Base-by-base conservation (phyloP, 2,329 filamentous ascomycete genomes). In the Trichoderma lentiforme region DNA sequence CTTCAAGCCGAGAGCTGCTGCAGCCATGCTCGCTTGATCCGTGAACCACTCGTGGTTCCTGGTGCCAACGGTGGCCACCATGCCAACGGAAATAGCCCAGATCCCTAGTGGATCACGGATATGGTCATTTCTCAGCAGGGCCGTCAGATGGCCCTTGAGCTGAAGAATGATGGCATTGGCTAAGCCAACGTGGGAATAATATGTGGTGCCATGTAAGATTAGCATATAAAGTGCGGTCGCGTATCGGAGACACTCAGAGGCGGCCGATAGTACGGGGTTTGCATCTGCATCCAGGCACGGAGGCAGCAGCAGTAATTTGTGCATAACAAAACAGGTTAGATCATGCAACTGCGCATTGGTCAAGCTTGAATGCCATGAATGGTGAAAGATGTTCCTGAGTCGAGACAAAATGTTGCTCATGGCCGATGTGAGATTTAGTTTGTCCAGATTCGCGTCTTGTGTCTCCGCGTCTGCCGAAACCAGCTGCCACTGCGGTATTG, bases 201-300 rank as follows among this genome's bases (percentile, higher is more conserved):
- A 69, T 18, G 66, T 69, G 14, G 66, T 69, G 24, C 66, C 66
- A 9, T 69, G 66, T 34, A 69, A 51, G 6, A 69, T 69, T 28
- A 69, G 56, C 66, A 69, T 69, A 39, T 69, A 69, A 11, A 69
- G 56, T 18, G 66, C 56, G 24, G n/a, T 47, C 36, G 66, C 66
- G 39, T 69, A 61, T 61, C 66, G 66, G 28, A 69, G 66, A 6
- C 56, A n/a, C 6, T 69, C 66, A 9, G 66, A 69, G 12, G 66
- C 26, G 15, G 66, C 36, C 14, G 36, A 69, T 30, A 26, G 56
- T 8, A 34, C 8, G 6, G 36, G 66, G 36, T 69, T 28, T 12
- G 36, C 26, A 26, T 69, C 6, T 21, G 8, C 66, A 51, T 69
- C 66, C 9, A 34, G 24, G n/a, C 34, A 24, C 3, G 56, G 56